These are phyloP conservation scores for Candolleomyces aberdarensis DNA, from an alignment of 768 basidiomycete genomes.

Conservation along the genomic window DNA sequence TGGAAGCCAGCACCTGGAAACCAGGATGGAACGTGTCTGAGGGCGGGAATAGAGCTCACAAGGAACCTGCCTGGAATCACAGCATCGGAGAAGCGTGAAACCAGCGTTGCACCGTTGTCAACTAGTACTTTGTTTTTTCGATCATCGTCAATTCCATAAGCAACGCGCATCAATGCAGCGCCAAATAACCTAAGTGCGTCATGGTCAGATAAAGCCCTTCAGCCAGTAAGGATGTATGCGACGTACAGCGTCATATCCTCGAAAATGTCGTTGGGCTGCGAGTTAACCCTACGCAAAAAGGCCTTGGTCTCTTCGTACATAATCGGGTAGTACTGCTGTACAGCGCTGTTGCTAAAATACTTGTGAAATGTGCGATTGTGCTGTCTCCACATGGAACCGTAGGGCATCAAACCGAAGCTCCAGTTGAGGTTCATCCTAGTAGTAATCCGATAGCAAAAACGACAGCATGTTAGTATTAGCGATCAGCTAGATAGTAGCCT, in stretches of 20 bases:
- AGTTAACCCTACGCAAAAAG: conserved; percentile 5
- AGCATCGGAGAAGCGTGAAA: neutral
- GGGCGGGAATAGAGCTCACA: conserved; percentile 4
- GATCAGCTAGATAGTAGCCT: neutral
- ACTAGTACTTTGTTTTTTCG: neutral
- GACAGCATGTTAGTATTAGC: neutral
- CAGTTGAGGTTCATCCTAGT: conserved; percentile 4
- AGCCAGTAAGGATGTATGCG: no score
- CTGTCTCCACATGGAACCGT: conserved; percentile 11
- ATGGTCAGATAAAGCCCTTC: no score
- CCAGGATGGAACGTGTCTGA: conserved; percentile 3
- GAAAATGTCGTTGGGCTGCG: conserved; percentile 4
- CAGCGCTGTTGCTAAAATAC: conserved; percentile 6
- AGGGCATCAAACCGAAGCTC: conserved; percentile 9
- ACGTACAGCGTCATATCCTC: conserved; percentile 7
- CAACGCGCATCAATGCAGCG: neutral
- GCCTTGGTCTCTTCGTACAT: conserved; percentile 2
- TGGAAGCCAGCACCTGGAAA: conserved; percentile 6
- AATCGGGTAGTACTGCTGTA: conserved; percentile 7
- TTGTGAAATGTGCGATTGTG: conserved; percentile 13
- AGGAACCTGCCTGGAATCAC: conserved; percentile 1
- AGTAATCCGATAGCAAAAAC: neutral
- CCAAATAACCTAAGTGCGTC: neutral
- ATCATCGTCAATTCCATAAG: conserved; percentile 1
- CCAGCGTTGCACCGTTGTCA: neutral